A percentile compares a stretch with the other conserved stretches of the same genome.
These are phyloP conservation scores for Kazachstania africana DNA, from an alignment of 805 yeast species.

Conservation along the genomic window DNA sequence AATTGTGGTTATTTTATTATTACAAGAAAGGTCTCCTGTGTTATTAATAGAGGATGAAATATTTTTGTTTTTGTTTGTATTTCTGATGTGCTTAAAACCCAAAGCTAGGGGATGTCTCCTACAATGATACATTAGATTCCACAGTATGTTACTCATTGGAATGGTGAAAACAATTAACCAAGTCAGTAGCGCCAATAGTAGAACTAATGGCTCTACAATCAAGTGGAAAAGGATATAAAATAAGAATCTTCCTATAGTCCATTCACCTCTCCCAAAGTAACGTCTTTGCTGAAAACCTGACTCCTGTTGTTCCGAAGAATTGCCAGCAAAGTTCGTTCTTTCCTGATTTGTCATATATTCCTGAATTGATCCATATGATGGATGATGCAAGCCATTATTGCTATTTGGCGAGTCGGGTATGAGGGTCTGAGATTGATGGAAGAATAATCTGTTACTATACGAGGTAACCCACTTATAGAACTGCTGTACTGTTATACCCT, in stretches of 20 bases:
- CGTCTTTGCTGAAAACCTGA: constrained; percentile 31
- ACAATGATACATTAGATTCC: constrained; percentile 59
- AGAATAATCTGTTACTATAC: constrained; percentile 69
- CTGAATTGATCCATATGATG: constrained; percentile 19
- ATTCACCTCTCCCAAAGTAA: constrained; percentile 81
- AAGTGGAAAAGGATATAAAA: constrained; percentile 64
- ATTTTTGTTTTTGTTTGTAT: constrained; percentile 5
- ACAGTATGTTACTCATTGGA: constrained; percentile 80
- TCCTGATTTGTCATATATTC: constrained; percentile 9
- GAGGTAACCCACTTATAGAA: constrained; percentile 78
- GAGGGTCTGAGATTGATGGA: constrained; percentile 27
- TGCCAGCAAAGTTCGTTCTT: neutral
- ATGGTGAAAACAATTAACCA: constrained; percentile 85
- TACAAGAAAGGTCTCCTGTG: constrained; percentile 3
- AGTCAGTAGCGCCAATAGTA: constrained; percentile 42
- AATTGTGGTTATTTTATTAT: neutral
- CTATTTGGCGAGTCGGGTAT: constrained; percentile 3
- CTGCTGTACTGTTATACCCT: constrained; percentile 75
- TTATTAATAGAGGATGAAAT: no score
- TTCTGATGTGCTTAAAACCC: constrained; percentile 52
- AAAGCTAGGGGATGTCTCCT: constrained; percentile 86
- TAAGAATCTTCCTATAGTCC: constrained; percentile 74
- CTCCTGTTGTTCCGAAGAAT: neutral
- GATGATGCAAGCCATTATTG: constrained; percentile 8
- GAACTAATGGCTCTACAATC: constrained; percentile 55